phyloP scores from a whole-genome alignment of 305 asterid species.

The Solanum aculeatissimum region DNA sequence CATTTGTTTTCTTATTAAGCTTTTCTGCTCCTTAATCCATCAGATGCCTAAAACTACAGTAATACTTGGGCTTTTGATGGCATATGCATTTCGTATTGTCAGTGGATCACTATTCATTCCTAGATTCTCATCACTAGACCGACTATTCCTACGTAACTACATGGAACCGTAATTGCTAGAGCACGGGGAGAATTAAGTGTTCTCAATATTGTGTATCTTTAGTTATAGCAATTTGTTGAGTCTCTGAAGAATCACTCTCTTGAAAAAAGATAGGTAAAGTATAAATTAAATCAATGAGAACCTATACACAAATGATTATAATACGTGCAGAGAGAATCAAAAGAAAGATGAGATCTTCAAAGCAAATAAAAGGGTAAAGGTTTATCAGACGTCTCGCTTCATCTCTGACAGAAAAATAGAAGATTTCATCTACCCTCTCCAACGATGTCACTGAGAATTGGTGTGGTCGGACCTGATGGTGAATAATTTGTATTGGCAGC shows the following conservation, averaged over 20 bases:
- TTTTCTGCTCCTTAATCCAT: not conserved
- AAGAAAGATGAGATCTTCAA: not conserved
- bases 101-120: not conserved
- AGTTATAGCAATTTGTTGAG: not conserved
- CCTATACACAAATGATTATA: not conserved
- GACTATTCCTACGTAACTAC: not conserved
- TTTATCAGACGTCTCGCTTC: not conserved
- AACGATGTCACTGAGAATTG: conserved; percentile 29
- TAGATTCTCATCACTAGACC: not conserved
- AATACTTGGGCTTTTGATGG: not conserved
- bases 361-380: not conserved
- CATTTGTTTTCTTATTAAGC: not conserved
- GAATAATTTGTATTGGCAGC: conserved; percentile 1
- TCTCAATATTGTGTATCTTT: not conserved
- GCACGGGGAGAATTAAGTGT: not conserved
- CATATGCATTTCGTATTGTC: not conserved
- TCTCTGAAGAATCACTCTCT: not conserved
- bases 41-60: not conserved
- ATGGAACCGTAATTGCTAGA: not conserved
- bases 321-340: not conserved
- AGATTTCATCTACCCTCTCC: conserved; percentile 39
- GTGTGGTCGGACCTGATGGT: conserved; percentile 11
- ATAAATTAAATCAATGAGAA: not conserved
- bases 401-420: not conserved
- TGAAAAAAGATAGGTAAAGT: not conserved